phyloP scores from a whole-genome alignment of 2,329 filamentous ascomycete genomes.

The Fusarium nisikadoi region DNA sequence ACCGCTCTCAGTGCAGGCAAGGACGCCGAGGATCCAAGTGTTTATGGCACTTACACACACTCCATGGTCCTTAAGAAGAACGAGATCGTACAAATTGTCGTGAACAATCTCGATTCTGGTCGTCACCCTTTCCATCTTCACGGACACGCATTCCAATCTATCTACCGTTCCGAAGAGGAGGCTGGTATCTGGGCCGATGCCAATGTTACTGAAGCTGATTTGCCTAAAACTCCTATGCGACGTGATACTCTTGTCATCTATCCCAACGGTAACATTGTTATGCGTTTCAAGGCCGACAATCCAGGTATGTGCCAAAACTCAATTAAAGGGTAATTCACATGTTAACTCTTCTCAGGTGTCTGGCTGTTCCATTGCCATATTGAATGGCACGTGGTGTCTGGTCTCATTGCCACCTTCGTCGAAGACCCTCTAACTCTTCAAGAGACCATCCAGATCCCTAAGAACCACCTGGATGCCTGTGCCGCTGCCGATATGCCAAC shows the following conservation, averaged over 20 bases:
- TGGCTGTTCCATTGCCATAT: conserved; percentile 86
- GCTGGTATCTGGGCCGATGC: conserved; percentile 64
- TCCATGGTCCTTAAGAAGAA: conserved; percentile 74
- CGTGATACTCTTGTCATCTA: conserved; percentile 75
- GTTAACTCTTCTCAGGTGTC: conserved; percentile 53
- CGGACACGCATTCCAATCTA: conserved; percentile 77
- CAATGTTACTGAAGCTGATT: conserved; percentile 54
- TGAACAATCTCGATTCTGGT: conserved; percentile 79
- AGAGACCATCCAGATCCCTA: conserved; percentile 67
- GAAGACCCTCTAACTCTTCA: conserved; percentile 74
- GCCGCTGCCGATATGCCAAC: conserved; percentile 60
- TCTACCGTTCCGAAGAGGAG: conserved; percentile 69
- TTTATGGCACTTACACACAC: conserved; percentile 76
- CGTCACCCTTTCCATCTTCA: conserved; percentile 84
- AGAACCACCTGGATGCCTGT: conserved; percentile 69
- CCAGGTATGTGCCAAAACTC: conserved; percentile 57
- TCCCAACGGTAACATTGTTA: conserved; percentile 74
- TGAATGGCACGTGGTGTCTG: conserved; percentile 78
- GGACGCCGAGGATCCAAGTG: conserved; percentile 63
- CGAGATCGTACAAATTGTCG: conserved; percentile 75
- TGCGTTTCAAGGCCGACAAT: conserved; percentile 74
- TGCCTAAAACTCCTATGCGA: conserved; percentile 69
- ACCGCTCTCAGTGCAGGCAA: conserved; percentile 74
- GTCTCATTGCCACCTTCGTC: conserved; percentile 71
- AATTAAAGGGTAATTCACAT: not conserved